Conservation (phyloP, 106 monocot genomes). For the Xerophyta viscosa region DNA sequence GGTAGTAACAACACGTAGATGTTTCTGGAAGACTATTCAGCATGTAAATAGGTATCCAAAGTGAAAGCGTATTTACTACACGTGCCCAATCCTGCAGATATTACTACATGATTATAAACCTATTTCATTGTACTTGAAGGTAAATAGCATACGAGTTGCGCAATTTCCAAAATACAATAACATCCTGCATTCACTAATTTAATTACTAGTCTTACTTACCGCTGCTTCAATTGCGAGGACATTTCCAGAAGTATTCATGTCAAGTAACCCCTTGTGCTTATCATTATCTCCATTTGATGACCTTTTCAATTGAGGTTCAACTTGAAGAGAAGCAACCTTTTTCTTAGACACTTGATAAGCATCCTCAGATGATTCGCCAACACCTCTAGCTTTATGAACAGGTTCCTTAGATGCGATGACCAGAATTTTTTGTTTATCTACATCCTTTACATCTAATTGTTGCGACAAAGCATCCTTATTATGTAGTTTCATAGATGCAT, state of each 20-base stretch:
- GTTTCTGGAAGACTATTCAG: too few species aligned
- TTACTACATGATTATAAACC: too few species aligned
- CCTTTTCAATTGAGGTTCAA: conserved; percentile 43
- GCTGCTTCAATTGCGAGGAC: conserved; percentile 33
- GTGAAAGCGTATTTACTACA: too few species aligned
- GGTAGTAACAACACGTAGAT: too few species aligned
- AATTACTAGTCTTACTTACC: conserved; percentile 20
- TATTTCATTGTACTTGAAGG: too few species aligned
- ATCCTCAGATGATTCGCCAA: conserved; percentile 28
- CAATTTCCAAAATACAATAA: too few species aligned
- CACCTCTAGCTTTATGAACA: conserved; percentile 30
- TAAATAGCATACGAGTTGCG: too few species aligned
- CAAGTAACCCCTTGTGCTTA: conserved; percentile 39
- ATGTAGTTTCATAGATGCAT: conserved; percentile 26
- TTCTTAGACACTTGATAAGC: conserved; percentile 28
- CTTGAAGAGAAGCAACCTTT: conserved; percentile 32
- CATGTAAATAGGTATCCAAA: too few species aligned
- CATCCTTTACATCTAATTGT: conserved; percentile 29
- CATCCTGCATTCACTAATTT: too few species aligned
- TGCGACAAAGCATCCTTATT: conserved; percentile 32
- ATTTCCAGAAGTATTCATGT: conserved; percentile 32
- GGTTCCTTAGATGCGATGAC: conserved; percentile 15
- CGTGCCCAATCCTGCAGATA: too few species aligned
- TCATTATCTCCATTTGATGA: conserved; percentile 36
- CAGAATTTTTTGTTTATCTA: conserved; percentile 39